Evolutionary conservation across 2,329 filamentous ascomycete genomes (phyloP), one percentile per base, ranked within the genome.

Genomic region (Pseudogymnoascus sp.): DNA sequence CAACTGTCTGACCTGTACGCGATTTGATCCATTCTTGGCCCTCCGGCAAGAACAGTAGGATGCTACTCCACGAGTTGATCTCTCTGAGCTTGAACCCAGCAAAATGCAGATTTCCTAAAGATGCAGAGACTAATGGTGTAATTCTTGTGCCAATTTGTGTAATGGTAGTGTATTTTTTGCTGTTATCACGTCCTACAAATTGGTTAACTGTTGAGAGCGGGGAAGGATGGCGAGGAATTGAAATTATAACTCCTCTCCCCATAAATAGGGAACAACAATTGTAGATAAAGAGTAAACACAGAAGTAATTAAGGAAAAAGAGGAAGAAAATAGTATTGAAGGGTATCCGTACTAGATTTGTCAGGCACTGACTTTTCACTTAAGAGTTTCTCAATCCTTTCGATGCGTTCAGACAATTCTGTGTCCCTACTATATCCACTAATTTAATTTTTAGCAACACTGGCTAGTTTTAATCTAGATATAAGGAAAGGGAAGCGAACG

Each of bases 11-110:
- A 4, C 80, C 80, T 0, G 79, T 78, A 29, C 75, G 73, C 10
- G 78, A 71, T 31, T 75, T 71, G 35, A 83, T 78, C 79, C 79
- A 82, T 66, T 77, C 68, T 60, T 75, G 75, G 5, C 80, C 80
- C 12, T 78, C 74, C 0, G 72, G 68, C 0, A 80, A 79, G 41
- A 83, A 74, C 41, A 81, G 76, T 0, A 80, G 81, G 1, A 82
- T 75, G 5, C 81, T 79, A 12, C 77, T 79, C 58, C 77, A 74
- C 6, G 76, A 71, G 66, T 76, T 80, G 33, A 81, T 76, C 10
- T 74, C 73, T 8, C 80, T 80, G 8, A 82, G 69, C 62, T 79
- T 74, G 55, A 75, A 73, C 0, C 80, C 79, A 3, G 77, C 77
- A 64, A 80, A 81, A 67, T 80, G 77, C 3, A 81, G 71, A 15